Conservation (phyloP, 106 monocot genomes). For the Phalaenopsis equestris region DNA sequence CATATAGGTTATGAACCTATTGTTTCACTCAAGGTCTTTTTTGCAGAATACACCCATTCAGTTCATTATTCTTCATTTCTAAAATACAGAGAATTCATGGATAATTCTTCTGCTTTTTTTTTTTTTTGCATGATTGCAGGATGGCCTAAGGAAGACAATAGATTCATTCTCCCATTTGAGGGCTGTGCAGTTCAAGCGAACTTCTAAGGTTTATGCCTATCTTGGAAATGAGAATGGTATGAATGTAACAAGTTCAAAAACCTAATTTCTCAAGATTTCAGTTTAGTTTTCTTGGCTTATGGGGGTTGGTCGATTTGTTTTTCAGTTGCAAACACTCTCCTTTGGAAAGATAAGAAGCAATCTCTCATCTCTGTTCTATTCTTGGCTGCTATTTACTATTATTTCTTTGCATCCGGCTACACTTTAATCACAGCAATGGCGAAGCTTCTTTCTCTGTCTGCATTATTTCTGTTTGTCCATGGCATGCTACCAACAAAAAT, state of each 20-base stretch:
- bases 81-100: neutral
- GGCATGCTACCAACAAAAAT: constrained; percentile 61
- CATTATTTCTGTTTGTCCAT: constrained; percentile 72
- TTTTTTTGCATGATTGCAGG: constrained; percentile 34
- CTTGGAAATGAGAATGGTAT: constrained; percentile 77
- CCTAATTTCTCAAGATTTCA: neutral
- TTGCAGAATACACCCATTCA: constrained; percentile 1
- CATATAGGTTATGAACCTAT: constrained; percentile 84
- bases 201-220: constrained; percentile 62
- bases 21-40: constrained; percentile 70
- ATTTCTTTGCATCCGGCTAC: constrained; percentile 62
- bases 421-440: constrained; percentile 64
- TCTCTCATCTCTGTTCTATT: constrained; percentile 45
- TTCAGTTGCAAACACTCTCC: constrained; percentile 77
- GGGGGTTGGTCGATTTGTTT: neutral
- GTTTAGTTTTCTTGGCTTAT: constrained; percentile 1
- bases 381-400: constrained; percentile 58
- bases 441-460: constrained; percentile 64
- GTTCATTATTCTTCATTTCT: constrained; percentile 1
- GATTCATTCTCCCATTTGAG: constrained; percentile 65
- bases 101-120: neutral
- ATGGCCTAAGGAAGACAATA: constrained; percentile 76
- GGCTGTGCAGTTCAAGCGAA: constrained; percentile 24
- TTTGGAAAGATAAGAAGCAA: constrained; percentile 87
- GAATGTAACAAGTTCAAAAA: constrained; percentile 4